Percentiles rank a stretch among this genome's conserved stretches.
These are phyloP conservation scores for Clonostachys byssicola DNA, from an alignment of 2,329 filamentous ascomycete species.

Conservation along the genomic window DNA sequence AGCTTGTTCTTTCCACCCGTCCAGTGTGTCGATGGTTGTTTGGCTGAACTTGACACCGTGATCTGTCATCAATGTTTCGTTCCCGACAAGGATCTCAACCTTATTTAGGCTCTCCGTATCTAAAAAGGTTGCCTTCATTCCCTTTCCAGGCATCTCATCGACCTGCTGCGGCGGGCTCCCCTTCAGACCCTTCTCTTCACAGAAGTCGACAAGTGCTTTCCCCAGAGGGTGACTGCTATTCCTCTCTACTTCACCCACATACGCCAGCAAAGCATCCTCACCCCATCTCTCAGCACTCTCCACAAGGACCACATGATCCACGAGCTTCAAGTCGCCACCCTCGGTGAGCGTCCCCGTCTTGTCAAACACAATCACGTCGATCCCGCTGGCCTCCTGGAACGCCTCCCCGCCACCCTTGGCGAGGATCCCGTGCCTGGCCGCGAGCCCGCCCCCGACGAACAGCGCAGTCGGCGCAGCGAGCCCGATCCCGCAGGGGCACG, in stretches of 20 bases:
- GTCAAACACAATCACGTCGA: slow-evolving; percentile 70
- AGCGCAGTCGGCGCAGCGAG: slow-evolving; percentile 84
- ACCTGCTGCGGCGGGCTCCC: neutral
- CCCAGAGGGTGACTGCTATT: slow-evolving; percentile 57
- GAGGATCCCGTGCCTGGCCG: slow-evolving; percentile 74
- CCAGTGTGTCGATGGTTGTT: neutral
- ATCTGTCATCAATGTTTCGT: neutral
- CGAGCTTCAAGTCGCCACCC: slow-evolving; percentile 52
- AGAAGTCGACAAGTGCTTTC: slow-evolving; percentile 36
- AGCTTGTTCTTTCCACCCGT: neutral
- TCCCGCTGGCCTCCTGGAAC: slow-evolving; percentile 66
- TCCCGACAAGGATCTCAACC: neutral
- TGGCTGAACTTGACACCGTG: neutral
- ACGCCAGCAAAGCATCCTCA: slow-evolving; percentile 8
- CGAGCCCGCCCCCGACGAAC: slow-evolving; percentile 77
- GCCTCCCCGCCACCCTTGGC: slow-evolving; percentile 80
- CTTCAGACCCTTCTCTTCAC: neutral
- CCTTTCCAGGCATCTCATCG: neutral
- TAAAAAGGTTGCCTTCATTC: neutral
- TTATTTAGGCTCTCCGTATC: neutral
- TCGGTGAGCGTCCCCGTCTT: slow-evolving; percentile 72
- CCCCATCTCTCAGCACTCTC: slow-evolving; percentile 11
- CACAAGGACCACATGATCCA: slow-evolving; percentile 37
- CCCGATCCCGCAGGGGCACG: slow-evolving; percentile 79
- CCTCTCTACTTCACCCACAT: slow-evolving; percentile 45